Evolutionary conservation across 1,139 yeast genomes (phyloP).

Genomic region (Suhomyces maxii): DNA sequence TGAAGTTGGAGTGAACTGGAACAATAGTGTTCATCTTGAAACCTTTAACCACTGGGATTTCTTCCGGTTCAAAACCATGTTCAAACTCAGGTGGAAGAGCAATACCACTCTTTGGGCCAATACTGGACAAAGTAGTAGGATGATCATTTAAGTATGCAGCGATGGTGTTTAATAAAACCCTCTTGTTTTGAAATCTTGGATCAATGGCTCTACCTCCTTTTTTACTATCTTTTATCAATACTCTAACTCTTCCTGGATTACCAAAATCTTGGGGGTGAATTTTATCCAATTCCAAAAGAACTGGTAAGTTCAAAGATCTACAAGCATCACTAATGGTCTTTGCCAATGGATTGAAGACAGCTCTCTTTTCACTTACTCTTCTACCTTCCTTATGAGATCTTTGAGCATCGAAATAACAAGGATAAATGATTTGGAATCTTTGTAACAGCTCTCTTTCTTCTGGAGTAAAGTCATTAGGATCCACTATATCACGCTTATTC

Average conservation of each 20-base stretch:
- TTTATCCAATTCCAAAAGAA: conserved; percentile 73
- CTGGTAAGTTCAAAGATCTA: conserved; percentile 49
- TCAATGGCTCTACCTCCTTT: conserved; percentile 42
- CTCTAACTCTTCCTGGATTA: conserved; percentile 91
- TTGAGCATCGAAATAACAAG: conserved; percentile 84
- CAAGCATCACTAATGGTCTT: conserved; percentile 73
- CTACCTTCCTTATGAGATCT: conserved; percentile 83
- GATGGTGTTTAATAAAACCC: conserved; percentile 62
- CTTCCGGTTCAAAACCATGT: conserved; percentile 53
- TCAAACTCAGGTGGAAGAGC: conserved; percentile 64
- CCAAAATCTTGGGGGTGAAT: conserved; percentile 97
- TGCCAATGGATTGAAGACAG: conserved; percentile 87
- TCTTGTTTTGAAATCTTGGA: conserved; percentile 53
- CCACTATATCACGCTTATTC: conserved; percentile 30
- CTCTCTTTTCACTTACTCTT: conserved; percentile 62
- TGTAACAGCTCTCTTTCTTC: conserved; percentile 63
- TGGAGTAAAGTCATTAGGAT: conserved; percentile 39
- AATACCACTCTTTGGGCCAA: conserved; percentile 52
- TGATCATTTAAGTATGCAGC: conserved; percentile 62
- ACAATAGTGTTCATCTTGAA: conserved; percentile 82
- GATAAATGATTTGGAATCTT: conserved; percentile 74
- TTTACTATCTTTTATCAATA: conserved; percentile 51
- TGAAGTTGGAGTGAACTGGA: conserved; percentile 77
- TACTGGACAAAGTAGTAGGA: conserved; percentile 69
- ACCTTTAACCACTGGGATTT: conserved; percentile 78